Evolutionary conservation across 148 eudicot species (phyloP), one percentile per base, ranked within the genome.

Genomic region (Persicaria tinctoria): DNA sequence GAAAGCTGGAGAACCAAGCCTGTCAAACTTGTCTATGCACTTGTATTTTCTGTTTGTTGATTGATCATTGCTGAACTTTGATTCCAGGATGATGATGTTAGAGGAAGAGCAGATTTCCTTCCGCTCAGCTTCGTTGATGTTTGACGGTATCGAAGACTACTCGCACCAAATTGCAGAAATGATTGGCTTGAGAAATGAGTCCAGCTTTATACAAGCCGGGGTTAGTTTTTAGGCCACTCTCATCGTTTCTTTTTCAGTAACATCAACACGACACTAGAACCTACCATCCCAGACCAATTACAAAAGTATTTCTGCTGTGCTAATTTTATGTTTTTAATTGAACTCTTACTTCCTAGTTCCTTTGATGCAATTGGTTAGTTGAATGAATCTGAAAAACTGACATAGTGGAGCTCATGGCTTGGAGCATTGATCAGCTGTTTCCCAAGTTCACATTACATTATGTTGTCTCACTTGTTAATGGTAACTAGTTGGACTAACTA

Each of bases 111-210:
- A 96, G 82, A 90, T 96, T 49, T 92, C 99, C 10, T 96, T 96
- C 47, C 94, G 97, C 54, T 90, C 97, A 47, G 92, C 83, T 51
- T 88, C 94, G 32, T 81, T 89, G 69, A 89, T 85, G 70, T 85
- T 91, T 57, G 99, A 96, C 85, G 91, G 89, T 73, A 84, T 96
- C 18, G 99, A 96, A 81, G 99, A 96, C 81, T 96, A 96, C 79
- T 88, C 99, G 0, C 97, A 92, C 87, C 99, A 96, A 87, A 89
- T 96, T 84, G 97, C 97, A 14, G 99, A 92, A 84, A 96, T 96
- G 96, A 88, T 96, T 73, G 97, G 97, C 73, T 79, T 96, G 46
- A 87, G 99, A 87, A 96, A 90, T 76, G 97, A 87, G 60, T 96
- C 99, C 55, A 87, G 83, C 86, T 91, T 96, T 62, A 49, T 81